Base-by-base conservation (phyloP, 805 yeast species). In the Kuraishia floccosa region DNA sequence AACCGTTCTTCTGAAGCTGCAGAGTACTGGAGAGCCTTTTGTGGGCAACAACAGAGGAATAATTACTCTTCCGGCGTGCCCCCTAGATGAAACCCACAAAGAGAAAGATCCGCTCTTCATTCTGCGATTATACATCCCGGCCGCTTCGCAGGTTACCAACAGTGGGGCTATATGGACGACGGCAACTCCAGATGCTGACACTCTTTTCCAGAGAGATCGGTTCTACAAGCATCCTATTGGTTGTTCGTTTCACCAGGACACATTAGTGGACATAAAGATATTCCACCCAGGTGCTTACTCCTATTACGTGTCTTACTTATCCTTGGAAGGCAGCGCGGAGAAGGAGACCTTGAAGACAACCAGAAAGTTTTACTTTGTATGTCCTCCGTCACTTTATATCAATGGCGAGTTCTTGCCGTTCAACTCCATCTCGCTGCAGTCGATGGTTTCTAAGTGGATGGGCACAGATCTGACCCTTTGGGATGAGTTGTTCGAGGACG, bases 391-490 rank as follows among this genome's bases (percentile, higher is more conserved):
- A 10, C 63, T 89, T 35, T 57, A 60, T 26, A 58, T 83, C 34
- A 63, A 68, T 28, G 72, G 59, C 26, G 49, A 62, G 12, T 73
- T 65, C 40, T 43, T 87, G 19, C 78, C 89, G 2, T 66, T 87
- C 46, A 83, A 87, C 46, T 68, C 87, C 6, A 68, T 89, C 38
- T 78, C 83, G 29, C 60, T 89, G 48, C 91, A 87, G 52, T 72
- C 94, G 1, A 76, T 91, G 25, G 72, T 89, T 4, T 83, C 96
- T 24, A 89, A 89, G 57, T 85, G 96, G 89, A 71, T 87, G 57
- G 96, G 96, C 2, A 66, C 72, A 2, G 52, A 53, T 30, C 49
- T 64, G 21, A 49, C 51, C 2, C 53, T 69, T 10, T 89, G 97
- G 97, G 71, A 72, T 34, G 49, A 55, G 1, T 58, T 81, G 34